Percentiles rank a stretch among this genome's conserved stretches.
These are phyloP conservation scores for Coccomyxa subellipsoidea DNA, from an alignment of 163 green algal genomes.

Conservation along the genomic window DNA sequence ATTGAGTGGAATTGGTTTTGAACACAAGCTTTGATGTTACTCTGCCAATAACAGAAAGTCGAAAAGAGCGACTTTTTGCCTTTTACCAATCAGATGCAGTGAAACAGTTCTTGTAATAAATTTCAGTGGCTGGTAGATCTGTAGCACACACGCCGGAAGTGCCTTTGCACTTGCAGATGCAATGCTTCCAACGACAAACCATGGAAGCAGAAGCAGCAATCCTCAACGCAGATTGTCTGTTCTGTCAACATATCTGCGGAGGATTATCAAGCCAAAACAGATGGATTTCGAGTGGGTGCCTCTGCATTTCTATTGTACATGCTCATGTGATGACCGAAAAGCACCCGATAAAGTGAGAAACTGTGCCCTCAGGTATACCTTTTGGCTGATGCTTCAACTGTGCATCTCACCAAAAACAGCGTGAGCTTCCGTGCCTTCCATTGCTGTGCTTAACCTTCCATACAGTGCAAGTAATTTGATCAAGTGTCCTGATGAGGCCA, in stretches of 20 bases:
- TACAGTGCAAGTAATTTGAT: background rate
- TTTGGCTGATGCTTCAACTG: constrained; percentile 95
- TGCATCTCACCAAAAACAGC: constrained; percentile 88
- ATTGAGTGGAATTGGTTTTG: no score
- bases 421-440: constrained; percentile 44
- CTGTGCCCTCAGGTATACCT: constrained; percentile 72
- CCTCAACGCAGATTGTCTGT: background rate
- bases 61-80: no score
- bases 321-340: background rate
- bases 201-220: background rate
- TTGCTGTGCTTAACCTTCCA: background rate
- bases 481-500: no score
- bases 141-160: no score
- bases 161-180: background rate
- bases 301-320: background rate
- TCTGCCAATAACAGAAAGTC: no score
- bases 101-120: no score
- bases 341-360: background rate
- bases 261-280: constrained; percentile 72
- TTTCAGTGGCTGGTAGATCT: no score
- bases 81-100: no score
- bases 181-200: constrained; percentile 15
- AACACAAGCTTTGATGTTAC: no score
- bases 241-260: constrained; percentile 58
- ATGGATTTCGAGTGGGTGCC: constrained; percentile 77